Base-by-base conservation (phyloP, 176 grass and related monocot species). In the Zea luxurians region DNA sequence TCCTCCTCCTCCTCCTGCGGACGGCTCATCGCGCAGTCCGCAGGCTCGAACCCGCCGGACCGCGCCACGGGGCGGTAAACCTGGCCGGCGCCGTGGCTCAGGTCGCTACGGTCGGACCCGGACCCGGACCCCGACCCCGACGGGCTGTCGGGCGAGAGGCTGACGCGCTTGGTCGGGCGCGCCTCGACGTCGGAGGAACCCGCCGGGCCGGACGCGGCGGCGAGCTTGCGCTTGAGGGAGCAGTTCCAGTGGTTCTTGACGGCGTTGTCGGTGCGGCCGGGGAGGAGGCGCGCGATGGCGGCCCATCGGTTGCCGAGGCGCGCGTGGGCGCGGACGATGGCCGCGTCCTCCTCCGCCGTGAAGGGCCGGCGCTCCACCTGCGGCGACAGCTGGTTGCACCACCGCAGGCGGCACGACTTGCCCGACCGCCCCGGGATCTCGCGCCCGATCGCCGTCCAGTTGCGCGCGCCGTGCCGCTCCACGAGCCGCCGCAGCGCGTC, bases 181-280 rank as follows among this genome's bases (percentile, higher is more conserved):
- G 12, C 4, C 38, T 75, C 36, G 13, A 61, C 48, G 1, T 9
- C 75, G 1, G 20, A 70, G 1, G 18, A 8, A 27, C 27, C 27
- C 27, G 27, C 27, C 27, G 27, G 27, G 27, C 0, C 27, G 27
- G 27, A 27, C 27, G 27, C 27, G 27, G 27, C 12, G 17, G 18
- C 59, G 71, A 90, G 81, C 91, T 87, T 88, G 10, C 95, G 89
- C 89, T 97, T 97, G 43, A 99, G 92, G 10, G 96, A 94, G 65
- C 92, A 99, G 73, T 99, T 99, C 92, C 96, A 99, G 71, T 99
- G 96, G 77, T 99, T 99, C 86, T 99, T 99, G 20, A 99, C 93
- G 74, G 96, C 92, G 86, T 99, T 99, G 82, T 99, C 96, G 35
- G 96, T 99, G 75, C 96, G 96, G 0, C 96, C 96, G 0, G 86